Conservation (phyloP, 495 filamentous ascomycete genomes). For the Trichoderma gamsii region DNA sequence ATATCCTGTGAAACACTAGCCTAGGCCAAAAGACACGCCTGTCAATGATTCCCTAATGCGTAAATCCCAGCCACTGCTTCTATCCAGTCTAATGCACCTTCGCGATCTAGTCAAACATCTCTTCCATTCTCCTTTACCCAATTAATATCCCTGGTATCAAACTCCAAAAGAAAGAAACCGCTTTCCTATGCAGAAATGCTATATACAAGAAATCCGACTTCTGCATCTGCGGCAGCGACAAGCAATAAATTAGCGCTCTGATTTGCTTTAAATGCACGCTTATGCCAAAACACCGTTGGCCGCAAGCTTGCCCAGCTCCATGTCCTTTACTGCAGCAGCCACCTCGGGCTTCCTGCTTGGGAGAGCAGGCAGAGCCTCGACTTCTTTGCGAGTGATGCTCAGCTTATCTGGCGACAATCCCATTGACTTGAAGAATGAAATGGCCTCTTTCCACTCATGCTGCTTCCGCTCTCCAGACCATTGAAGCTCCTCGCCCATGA, state of each 20-base stretch:
- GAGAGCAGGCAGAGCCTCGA: conserved; percentile 25
- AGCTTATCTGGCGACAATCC: conserved; percentile 60
- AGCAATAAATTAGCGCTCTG: neutral
- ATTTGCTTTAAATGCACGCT: neutral
- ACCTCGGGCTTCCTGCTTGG: neutral
- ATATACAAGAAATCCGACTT: conserved; percentile 18
- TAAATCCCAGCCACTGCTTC: neutral
- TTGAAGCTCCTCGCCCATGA: conserved; percentile 66
- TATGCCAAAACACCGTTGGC: conserved; percentile 1
- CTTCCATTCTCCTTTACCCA: neutral
- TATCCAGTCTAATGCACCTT: neutral
- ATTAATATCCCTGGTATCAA: neutral
- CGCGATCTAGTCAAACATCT: neutral
- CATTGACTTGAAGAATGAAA: conserved; percentile 62
- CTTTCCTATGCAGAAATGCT: conserved; percentile 13
- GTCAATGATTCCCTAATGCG: neutral
- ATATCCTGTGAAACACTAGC: too few relatives aligned
- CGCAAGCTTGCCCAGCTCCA: conserved; percentile 1
- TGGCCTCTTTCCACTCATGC: conserved; percentile 61
- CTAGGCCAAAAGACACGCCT: neutral
- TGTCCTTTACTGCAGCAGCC: neutral
- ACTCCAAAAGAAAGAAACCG: conserved; percentile 13
- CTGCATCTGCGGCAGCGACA: neutral
- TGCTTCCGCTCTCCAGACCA: conserved; percentile 59
- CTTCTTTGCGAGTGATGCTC: conserved; percentile 55